Base-by-base conservation (phyloP, 1,139 yeast species). In the Geotrichum klebahnii region DNA sequence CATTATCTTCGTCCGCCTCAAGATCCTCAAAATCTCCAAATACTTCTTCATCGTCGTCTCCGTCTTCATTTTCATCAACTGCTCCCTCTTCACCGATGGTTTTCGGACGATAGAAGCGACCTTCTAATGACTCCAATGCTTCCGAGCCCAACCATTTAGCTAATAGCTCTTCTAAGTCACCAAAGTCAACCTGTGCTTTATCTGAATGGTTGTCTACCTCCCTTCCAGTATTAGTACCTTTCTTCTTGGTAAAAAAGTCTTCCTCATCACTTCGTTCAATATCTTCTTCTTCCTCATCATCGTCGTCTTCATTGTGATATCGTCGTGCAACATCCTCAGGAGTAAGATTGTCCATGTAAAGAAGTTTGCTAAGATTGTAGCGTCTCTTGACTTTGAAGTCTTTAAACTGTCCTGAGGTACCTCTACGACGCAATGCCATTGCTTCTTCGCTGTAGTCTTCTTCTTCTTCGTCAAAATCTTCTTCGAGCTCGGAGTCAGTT, bases 11-110 rank as follows among this genome's bases (percentile, higher is more conserved):
- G 1, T 65, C 73, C n/a, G 66, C 78, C 65, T 84, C 94, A 46
- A 83, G 71, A 65, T 84, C 94, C 66, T 86, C 95, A 62, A 84
- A 85, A 60, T 85, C 95, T 45, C 92, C 95, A 60, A 77, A 81
- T 0, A 78, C 67, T 56, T 80, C 87, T 44, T 77, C 79, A 12
- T 67, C 76, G 2, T 63, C 74, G 1, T 62, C 75, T 16, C 61
- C 73, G 8, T 59, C 69, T 3, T 62, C 73, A 1, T 62, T 72
- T 20, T 47, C 56, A 34, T 44, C 52, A 2, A 49, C 36, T 16
- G 28, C 44, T n/a, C 50, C 51, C 5, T 37, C 52, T 2, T 57
- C 59, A 35, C 52, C 55, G 3, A 74, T 50, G 53, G 77, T 78
- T 0, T 94, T 87, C 2, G 94, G 85, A 20, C 79, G 75, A 50